Conservation (phyloP, 805 yeast species). For the Metschnikowia similis region DNA sequence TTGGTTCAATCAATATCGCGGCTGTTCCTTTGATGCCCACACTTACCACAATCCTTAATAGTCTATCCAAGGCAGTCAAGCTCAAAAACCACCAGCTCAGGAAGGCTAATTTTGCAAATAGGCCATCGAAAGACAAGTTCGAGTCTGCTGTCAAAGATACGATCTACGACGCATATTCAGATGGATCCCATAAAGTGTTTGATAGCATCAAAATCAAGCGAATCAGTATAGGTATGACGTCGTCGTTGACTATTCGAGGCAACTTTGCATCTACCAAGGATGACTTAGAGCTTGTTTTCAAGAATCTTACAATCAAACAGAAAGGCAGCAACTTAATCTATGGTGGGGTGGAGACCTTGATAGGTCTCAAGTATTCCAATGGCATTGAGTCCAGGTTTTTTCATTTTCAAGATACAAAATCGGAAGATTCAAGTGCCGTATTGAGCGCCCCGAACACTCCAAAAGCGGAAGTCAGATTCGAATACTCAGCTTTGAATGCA, state of each 20-base stretch:
- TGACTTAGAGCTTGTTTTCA: constrained; percentile 22
- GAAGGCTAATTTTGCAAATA: constrained; percentile 9
- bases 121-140: background rate
- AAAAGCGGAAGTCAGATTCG: constrained; percentile 53
- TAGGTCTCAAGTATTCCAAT: constrained; percentile 16
- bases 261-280: constrained; percentile 32
- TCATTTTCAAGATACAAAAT: constrained; percentile 16
- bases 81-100: constrained; percentile 28
- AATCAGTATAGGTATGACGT: constrained; percentile 41
- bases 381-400: constrained; percentile 24
- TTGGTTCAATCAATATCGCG: constrained; percentile 41
- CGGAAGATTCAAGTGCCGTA: background rate
- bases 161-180: constrained; percentile 4
- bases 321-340: constrained; percentile 38
- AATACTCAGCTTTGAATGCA: constrained; percentile 26
- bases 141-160: constrained; percentile 7
- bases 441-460: background rate
- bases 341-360: constrained; percentile 45
- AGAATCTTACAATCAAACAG: constrained; percentile 38
- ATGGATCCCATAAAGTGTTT: background rate
- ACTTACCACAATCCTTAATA: constrained; percentile 31
- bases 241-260: constrained; percentile 43
- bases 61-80: constrained; percentile 33
- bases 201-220: constrained; percentile 29
- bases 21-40: constrained; percentile 42